phyloP scores from a whole-genome alignment of 352 stramenopile genomes.

The Phytophthora chlamydospora region DNA sequence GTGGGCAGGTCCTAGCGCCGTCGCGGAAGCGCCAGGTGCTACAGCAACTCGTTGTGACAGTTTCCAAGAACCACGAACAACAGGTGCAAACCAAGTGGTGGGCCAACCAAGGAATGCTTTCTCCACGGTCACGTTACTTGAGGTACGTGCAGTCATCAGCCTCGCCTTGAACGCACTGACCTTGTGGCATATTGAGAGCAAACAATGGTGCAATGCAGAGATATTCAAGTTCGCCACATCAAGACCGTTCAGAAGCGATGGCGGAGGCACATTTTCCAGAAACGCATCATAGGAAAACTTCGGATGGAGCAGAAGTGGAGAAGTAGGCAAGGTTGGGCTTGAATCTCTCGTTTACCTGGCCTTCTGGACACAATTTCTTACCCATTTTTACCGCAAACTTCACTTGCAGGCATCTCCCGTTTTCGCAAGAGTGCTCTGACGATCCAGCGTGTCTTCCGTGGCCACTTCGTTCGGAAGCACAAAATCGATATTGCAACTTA shows the following conservation, averaged over 20 bases:
- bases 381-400: no score
- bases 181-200: neutral
- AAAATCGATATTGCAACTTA: constrained; percentile 11
- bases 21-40: constrained; percentile 48
- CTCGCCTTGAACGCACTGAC: neutral
- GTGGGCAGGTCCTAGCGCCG: constrained; percentile 46
- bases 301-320: constrained; percentile 42
- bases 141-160: constrained; percentile 14
- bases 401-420: constrained; percentile 16
- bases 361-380: neutral
- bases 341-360: neutral
- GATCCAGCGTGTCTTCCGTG: constrained; percentile 58
- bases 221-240: constrained; percentile 16
- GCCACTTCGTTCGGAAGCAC: constrained; percentile 42
- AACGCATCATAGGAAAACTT: constrained; percentile 13
- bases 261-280: constrained; percentile 24
- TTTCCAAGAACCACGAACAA: constrained; percentile 7
- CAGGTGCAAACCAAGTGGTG: neutral
- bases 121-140: constrained; percentile 41
- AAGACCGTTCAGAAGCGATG: constrained; percentile 24
- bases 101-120: neutral
- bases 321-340: constrained; percentile 27
- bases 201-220: constrained; percentile 4
- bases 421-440: constrained; percentile 41
- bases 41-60: constrained; percentile 29